phyloP scores from a whole-genome alignment of 2,329 filamentous ascomycete species.

The Pseudopyricularia cyperi region DNA sequence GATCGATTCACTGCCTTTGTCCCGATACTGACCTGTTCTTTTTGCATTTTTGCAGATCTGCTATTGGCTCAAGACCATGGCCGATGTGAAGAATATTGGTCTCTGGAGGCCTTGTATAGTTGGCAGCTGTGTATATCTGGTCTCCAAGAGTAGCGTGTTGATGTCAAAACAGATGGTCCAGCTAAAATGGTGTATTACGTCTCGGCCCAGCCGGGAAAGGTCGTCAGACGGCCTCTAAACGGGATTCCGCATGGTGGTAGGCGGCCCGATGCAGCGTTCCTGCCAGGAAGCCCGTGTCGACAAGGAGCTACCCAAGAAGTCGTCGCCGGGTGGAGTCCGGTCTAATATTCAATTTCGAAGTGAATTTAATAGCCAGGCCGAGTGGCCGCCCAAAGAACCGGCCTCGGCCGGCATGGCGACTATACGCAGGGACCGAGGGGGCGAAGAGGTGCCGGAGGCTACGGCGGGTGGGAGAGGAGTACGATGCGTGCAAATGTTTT shows the following conservation, averaged over 20 bases:
- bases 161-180: no score
- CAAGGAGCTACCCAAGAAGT: slow-evolving; percentile 21
- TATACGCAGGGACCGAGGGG: no score
- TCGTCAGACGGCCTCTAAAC: slow-evolving; percentile 33
- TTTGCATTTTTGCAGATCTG: no score
- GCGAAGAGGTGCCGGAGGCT: no score
- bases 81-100: no score
- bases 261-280: slow-evolving; percentile 23
- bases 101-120: no score
- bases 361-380: slow-evolving; percentile 23
- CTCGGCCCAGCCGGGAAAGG: slow-evolving; percentile 23
- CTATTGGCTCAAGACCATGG: no score
- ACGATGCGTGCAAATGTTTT: no score
- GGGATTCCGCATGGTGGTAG: slow-evolving; percentile 35
- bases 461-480: no score
- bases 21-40: no score
- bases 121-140: not conserved
- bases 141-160: slow-evolving; percentile 23
- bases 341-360: slow-evolving; percentile 33
- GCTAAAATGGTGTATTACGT: slow-evolving; percentile 37
- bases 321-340: slow-evolving; percentile 29
- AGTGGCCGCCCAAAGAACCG: slow-evolving; percentile 26
- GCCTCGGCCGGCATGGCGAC: slow-evolving; percentile 27
- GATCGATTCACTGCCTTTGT: no score
- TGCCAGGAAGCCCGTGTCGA: slow-evolving; percentile 28